These are phyloP conservation scores for Morella rubra DNA, from an alignment of 306 rosid species.

Conservation along the genomic window DNA sequence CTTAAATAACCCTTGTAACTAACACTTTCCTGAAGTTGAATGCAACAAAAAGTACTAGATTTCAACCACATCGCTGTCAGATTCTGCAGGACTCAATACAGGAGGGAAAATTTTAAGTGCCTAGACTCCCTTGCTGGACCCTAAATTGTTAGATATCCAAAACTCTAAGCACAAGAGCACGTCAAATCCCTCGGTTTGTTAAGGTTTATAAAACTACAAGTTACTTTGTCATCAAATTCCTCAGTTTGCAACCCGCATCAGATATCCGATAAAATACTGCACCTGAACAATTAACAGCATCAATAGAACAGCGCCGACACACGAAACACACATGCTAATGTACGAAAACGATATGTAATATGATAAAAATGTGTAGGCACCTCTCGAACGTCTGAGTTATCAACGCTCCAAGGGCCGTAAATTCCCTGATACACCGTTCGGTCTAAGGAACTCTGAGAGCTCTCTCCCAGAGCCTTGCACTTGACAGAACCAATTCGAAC, in stretches of 20 bases:
- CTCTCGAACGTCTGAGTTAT: conserved; percentile 75
- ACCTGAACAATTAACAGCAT: background rate
- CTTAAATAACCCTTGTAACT: background rate
- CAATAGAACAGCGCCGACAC: background rate
- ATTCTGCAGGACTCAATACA: background rate
- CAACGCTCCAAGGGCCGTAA: conserved; percentile 89
- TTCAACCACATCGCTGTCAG: background rate
- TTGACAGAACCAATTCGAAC: conserved; percentile 28
- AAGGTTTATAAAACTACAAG: background rate
- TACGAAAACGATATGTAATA: background rate
- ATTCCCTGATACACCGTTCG: conserved; percentile 57
- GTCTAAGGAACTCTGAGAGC: conserved; percentile 36
- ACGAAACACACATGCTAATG: background rate
- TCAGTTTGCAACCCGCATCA: background rate
- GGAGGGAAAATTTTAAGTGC: background rate
- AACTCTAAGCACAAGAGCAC: background rate
- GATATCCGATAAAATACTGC: background rate
- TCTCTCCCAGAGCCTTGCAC: conserved; percentile 62
- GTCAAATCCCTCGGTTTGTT: background rate
- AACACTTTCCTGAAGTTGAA: background rate
- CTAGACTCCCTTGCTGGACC: background rate
- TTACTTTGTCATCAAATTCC: background rate
- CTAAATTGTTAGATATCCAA: background rate
- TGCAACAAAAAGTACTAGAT: background rate
- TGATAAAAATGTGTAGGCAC: conserved; percentile 17